phyloP scores from a whole-genome alignment of 768 basidiomycete genomes.

The Rhodotorula paludigena region DNA sequence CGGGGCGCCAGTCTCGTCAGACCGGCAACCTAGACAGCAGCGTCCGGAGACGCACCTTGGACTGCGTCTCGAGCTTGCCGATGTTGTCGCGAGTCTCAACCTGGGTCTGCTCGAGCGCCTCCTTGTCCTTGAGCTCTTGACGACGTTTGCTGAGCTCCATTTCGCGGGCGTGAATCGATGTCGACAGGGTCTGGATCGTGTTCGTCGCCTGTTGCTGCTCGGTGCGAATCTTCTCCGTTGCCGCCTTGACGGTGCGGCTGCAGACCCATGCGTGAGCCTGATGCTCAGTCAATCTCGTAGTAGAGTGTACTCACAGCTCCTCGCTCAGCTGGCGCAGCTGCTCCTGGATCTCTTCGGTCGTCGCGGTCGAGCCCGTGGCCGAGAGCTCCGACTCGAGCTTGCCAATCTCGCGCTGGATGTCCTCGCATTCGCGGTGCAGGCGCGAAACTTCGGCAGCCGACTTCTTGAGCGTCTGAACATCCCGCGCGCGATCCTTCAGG shows the following conservation, averaged over 20 bases:
- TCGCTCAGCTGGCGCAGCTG: constrained; percentile 63
- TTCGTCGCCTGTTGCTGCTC: constrained; percentile 20
- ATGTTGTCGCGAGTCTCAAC: constrained; percentile 53
- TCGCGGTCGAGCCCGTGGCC: constrained; percentile 69
- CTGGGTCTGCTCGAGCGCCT: constrained; percentile 35
- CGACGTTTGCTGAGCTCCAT: constrained; percentile 30
- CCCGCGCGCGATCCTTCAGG: constrained; percentile 43
- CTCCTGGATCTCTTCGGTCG: constrained; percentile 75
- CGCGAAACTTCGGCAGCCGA: constrained; percentile 59
- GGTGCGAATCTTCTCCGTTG: constrained; percentile 26
- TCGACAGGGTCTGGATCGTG: constrained; percentile 21
- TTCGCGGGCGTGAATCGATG: constrained; percentile 29
- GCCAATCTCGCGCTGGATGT: constrained; percentile 59
- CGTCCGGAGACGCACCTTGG: constrained; percentile 51
- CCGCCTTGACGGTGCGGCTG: constrained; percentile 48
- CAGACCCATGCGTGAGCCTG: constrained; percentile 60
- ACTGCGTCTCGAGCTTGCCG: constrained; percentile 65
- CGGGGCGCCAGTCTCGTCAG: too few species aligned
- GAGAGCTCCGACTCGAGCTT: constrained; percentile 65
- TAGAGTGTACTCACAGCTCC: constrained; percentile 64
- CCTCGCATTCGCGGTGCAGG: constrained; percentile 51
- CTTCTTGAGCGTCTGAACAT: constrained; percentile 59
- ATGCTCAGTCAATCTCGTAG: too few species aligned
- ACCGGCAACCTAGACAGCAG: rapidly evolving
- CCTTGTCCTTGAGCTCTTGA: constrained; percentile 38